Percentiles rank a stretch among this genome's conserved stretches.
phyloP scores from a whole-genome alignment of 78 protist genomes.

The Dictyostelium intermedium region DNA sequence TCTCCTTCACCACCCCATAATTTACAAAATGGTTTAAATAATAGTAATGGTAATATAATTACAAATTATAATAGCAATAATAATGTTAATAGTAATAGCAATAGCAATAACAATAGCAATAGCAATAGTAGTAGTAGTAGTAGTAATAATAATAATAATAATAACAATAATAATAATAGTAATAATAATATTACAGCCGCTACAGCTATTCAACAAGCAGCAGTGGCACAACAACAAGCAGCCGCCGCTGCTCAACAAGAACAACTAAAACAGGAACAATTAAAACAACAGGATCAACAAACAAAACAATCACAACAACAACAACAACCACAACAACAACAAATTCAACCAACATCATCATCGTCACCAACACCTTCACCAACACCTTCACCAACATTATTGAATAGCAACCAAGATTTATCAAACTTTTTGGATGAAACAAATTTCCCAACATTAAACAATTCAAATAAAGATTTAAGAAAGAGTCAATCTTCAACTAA shows the following conservation, averaged over 20 bases:
- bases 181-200: background rate
- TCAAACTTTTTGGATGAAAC: slow-evolving; percentile 38
- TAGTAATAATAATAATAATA: too few relatives aligned
- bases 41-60: background rate
- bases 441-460: slow-evolving; percentile 68
- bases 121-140: too few relatives aligned
- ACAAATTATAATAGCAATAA: background rate
- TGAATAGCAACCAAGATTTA: background rate
- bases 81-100: background rate
- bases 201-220: background rate
- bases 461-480: slow-evolving; percentile 1
- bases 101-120: too few relatives aligned
- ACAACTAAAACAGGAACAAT: background rate
- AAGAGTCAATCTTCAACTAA: background rate
- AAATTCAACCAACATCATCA: background rate
- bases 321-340: background rate
- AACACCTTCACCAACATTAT: slow-evolving; percentile 18
- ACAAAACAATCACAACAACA: background rate
- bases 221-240: background rate
- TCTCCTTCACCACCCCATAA: background rate
- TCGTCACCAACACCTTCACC: background rate
- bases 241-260: background rate
- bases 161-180: too few relatives aligned
- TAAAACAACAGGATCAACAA: background rate
- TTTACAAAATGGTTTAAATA: background rate